phyloP scores from a whole-genome alignment of 768 basidiomycete genomes.

The Pilatotrama ljubarskyi region DNA sequence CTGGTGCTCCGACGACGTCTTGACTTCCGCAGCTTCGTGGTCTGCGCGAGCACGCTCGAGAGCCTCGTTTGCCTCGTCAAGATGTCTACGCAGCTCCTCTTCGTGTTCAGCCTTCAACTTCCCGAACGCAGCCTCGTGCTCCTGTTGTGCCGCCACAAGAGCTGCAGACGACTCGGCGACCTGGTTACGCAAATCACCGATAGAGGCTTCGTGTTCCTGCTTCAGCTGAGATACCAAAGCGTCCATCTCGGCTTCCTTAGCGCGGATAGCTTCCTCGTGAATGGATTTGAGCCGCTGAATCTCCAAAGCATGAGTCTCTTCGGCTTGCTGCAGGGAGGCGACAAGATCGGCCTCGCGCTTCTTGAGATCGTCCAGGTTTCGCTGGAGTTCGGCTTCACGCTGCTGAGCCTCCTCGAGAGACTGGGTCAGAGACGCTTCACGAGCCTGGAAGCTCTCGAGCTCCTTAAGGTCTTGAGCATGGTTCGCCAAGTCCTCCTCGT shows the following conservation, averaged over 20 bases:
- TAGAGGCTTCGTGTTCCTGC: slow-evolving; percentile 23
- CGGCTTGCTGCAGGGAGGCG: slow-evolving; percentile 48
- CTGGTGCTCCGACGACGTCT: slow-evolving; percentile 52
- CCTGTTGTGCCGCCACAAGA: slow-evolving; percentile 42
- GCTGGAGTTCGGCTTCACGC: slow-evolving; percentile 57
- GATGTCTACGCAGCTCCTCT: slow-evolving; percentile 46
- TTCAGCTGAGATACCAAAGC: slow-evolving; percentile 46
- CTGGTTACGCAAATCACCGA: slow-evolving; percentile 28
- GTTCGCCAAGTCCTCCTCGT: slow-evolving; percentile 47
- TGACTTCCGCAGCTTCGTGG: slow-evolving; percentile 52
- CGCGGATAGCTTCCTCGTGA: slow-evolving; percentile 46
- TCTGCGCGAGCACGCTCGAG: slow-evolving; percentile 53
- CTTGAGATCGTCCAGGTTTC: slow-evolving; percentile 55
- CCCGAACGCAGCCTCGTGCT: slow-evolving; percentile 62
- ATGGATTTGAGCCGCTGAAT: slow-evolving; percentile 47
- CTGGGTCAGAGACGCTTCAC: slow-evolving; percentile 53
- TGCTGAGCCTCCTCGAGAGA: slow-evolving; percentile 51
- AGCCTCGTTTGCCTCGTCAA: slow-evolving; percentile 53
- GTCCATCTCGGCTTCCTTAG: slow-evolving; percentile 44
- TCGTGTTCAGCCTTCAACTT: slow-evolving; percentile 46
- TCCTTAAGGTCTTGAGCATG: slow-evolving; percentile 28
- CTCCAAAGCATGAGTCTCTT: slow-evolving; percentile 48
- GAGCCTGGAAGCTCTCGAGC: slow-evolving; percentile 55
- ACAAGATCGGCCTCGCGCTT: slow-evolving; percentile 57
- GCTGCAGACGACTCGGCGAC: slow-evolving; percentile 33